These are phyloP conservation scores for Colletotrichum tropicicola DNA, from an alignment of 2,329 filamentous ascomycete species.

Conservation along the genomic window DNA sequence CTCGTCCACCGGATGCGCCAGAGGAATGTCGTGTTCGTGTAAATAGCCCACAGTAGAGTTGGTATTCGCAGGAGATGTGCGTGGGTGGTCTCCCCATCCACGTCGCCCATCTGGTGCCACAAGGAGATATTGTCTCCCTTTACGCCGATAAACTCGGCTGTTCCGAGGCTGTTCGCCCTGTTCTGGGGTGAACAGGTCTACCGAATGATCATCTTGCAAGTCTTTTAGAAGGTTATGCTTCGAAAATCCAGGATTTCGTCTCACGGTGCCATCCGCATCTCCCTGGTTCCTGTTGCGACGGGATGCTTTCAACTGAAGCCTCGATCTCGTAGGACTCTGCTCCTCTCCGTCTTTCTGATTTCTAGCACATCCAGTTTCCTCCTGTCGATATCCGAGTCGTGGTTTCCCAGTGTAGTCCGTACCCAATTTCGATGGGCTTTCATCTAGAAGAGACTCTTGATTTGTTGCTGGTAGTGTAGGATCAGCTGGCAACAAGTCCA, in stretches of 20 bases:
- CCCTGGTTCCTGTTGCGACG: not conserved
- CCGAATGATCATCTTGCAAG: not conserved
- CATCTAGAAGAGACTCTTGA: too few species aligned
- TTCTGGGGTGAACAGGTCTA: not conserved
- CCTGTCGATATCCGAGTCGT: too few species aligned
- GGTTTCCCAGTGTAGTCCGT: too few species aligned
- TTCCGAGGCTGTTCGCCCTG: not conserved
- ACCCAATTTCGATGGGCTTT: not conserved
- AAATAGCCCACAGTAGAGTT: not conserved
- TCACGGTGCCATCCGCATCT: slow-evolving; percentile 3
- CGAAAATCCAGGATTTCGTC: not conserved
- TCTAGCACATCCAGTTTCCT: not conserved
- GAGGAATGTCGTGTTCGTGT: slow-evolving; percentile 18
- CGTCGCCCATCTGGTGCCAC: not conserved
- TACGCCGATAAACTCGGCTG: not conserved
- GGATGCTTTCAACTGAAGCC: slow-evolving; percentile 37
- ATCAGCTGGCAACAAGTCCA: not conserved
- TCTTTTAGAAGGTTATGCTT: not conserved
- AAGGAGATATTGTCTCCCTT: slow-evolving; percentile 8
- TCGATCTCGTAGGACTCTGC: slow-evolving; percentile 35
- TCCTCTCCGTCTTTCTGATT: not conserved
- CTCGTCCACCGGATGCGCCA: slow-evolving; percentile 22
- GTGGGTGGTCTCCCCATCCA: not conserved
- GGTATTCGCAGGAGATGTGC: not conserved
- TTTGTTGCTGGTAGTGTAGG: too few species aligned